Conservation (phyloP, 139 green algal species). For the Closterium sp. region DNA sequence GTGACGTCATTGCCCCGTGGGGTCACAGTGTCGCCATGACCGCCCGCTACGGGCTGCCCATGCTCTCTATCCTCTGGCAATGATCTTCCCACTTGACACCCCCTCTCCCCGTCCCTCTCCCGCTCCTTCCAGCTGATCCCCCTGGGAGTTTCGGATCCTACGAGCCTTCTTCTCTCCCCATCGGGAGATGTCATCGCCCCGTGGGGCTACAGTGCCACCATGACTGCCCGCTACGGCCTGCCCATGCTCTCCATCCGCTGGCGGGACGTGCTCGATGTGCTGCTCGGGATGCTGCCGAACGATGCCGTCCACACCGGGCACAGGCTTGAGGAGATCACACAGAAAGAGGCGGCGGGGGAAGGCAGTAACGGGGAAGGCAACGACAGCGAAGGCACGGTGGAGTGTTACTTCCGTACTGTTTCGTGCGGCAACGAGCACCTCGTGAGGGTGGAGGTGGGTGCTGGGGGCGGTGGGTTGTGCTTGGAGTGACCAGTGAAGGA, state of each 20-base stretch:
- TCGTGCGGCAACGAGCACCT: background rate
- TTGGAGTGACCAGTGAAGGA: too few relatives aligned
- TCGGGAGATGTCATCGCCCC: background rate
- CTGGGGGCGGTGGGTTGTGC: background rate
- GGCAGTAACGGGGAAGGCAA: background rate
- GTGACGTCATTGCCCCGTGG: too few relatives aligned
- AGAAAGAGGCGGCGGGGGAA: background rate
- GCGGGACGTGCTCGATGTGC: conserved; percentile 6
- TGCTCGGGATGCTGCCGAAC: background rate
- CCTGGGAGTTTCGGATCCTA: background rate
- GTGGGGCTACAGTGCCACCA: background rate
- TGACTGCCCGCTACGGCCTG: background rate
- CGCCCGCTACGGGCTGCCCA: background rate
- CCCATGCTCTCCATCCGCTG: conserved; percentile 26
- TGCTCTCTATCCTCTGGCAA: conserved; percentile 23
- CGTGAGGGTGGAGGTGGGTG: background rate
- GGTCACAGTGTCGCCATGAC: background rate
- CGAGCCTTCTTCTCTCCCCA: background rate
- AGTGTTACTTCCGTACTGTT: background rate
- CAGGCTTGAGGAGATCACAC: background rate
- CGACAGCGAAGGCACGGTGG: background rate
- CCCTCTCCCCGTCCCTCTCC: background rate
- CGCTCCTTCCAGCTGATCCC: background rate
- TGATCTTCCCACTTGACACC: background rate
- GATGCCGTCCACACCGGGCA: conserved; percentile 12